These are phyloP conservation scores for Alternaria conjuncta DNA, from an alignment of 2,329 filamentous ascomycete species.

Conservation along the genomic window DNA sequence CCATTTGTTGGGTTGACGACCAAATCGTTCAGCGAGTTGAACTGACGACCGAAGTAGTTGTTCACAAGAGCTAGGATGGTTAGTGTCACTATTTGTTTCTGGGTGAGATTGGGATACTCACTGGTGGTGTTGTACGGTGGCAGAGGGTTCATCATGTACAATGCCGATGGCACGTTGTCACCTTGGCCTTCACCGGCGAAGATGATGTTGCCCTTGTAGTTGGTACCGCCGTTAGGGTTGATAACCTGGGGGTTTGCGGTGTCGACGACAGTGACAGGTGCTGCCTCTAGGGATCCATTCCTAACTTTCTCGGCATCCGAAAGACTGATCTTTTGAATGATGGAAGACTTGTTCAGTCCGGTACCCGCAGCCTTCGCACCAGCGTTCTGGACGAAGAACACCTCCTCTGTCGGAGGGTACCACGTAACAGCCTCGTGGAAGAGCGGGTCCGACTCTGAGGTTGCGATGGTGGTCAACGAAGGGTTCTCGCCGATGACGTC, in stretches of 20 bases:
- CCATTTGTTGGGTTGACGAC: constrained; percentile 46
- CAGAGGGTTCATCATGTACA: constrained; percentile 32
- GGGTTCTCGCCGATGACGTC: constrained; percentile 32
- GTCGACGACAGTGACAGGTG: constrained; percentile 29
- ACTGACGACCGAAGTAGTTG: constrained; percentile 56
- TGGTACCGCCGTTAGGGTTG: constrained; percentile 32
- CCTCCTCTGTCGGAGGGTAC: constrained; percentile 29
- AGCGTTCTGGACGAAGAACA: constrained; percentile 36
- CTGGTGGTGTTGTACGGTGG: constrained; percentile 33
- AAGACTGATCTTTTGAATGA: constrained; percentile 34
- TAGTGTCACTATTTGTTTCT: neutral
- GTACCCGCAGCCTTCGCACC: constrained; percentile 32
- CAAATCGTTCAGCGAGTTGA: constrained; percentile 52
- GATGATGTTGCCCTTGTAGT: constrained; percentile 31
- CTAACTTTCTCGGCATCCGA: constrained; percentile 31
- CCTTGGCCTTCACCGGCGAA: constrained; percentile 35
- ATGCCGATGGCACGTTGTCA: constrained; percentile 23
- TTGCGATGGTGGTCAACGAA: constrained; percentile 29
- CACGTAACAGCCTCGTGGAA: constrained; percentile 35
- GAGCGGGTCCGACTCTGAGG: constrained; percentile 29
- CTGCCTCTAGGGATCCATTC: constrained; percentile 26
- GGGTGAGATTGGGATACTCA: constrained; percentile 8
- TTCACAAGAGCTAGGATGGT: constrained; percentile 39
- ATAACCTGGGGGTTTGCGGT: constrained; percentile 33
- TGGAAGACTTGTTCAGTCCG: constrained; percentile 33